Base-by-base conservation (phyloP, 768 basidiomycete species). In the Rickenella mellea region DNA sequence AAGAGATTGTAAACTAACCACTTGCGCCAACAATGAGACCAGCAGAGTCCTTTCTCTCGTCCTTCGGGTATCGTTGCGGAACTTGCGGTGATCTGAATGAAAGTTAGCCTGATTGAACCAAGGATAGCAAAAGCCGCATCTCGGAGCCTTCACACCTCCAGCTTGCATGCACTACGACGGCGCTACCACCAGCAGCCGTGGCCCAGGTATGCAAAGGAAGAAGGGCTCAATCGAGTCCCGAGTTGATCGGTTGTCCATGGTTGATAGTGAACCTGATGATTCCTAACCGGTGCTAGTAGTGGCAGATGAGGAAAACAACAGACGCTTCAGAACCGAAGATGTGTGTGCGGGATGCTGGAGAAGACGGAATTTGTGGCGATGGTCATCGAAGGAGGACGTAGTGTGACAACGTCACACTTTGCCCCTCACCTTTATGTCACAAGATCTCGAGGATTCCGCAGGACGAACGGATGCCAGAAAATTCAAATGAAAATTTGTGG, bases 161-260 rank as follows among this genome's bases (percentile, higher is more conserved):
- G 96, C 94, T 44, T 80, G 69, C 47, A 96, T 89, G 54, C 29
- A 98, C 91, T 33, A 97, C 86, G 44, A 80, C 74, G 43, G 85
- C 86, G 55, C 78, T 86, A 2, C 96, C 96, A 19, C 89, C 88
- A 0, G 89, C 84, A 51, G 80, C 86, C 2, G 94, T 94, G 4
- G 91, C 93, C 56, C 98, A 96, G 7, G 98, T n/a, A n/a, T n/a
- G n/a, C n/a, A 71, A 2, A n/a, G n/a, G n/a, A 71, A 2, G 93
- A n/a, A 96, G 78, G 3, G 98, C 86, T 27, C 96, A 94, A 56
- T 94, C 90, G 41, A 97, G 75, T 24, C 94, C 89, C 4, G 90
- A 87, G 62, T 99, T 97, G 62, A 94, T 80, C 8, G 96, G 94
- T 54, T 98, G 96, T 7, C 94, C 94, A 53, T 92, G 83, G 2